Conservation (phyloP, 352 stramenopile genomes). For the Phytophthora brassicae region DNA sequence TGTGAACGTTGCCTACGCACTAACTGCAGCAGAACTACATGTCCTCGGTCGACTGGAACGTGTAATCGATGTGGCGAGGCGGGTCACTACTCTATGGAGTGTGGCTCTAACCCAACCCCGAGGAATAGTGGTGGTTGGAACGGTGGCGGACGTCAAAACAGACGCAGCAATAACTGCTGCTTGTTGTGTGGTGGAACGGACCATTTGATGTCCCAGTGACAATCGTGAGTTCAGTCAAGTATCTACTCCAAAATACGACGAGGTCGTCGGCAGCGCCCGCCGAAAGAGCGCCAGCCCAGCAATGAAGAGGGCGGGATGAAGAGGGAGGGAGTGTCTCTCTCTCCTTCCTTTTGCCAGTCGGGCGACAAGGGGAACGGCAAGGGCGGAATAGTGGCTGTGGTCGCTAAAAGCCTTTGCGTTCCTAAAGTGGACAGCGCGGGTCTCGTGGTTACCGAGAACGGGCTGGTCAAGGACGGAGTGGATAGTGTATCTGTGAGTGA, state of each 20-base stretch:
- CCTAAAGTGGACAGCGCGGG: neutral
- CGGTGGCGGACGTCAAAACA: neutral
- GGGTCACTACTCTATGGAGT: neutral
- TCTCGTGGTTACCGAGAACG: neutral
- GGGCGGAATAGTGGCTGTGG: neutral
- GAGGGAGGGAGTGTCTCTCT: conserved; percentile 1
- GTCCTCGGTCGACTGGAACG: neutral
- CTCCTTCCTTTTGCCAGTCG: conserved; percentile 6
- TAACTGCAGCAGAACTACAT: neutral
- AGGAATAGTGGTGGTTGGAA: too few relatives aligned
- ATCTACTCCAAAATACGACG: neutral
- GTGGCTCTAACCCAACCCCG: neutral
- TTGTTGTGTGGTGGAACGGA: neutral
- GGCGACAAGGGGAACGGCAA: neutral
- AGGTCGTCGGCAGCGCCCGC: too few relatives aligned
- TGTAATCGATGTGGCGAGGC: neutral
- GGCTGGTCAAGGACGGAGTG: neutral
- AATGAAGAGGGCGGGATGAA: conserved; percentile 11
- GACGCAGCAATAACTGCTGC: neutral
- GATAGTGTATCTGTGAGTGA: too few relatives aligned
- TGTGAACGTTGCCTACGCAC: neutral
- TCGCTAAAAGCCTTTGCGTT: too few relatives aligned
- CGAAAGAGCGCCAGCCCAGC: neutral
- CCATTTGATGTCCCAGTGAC: neutral
- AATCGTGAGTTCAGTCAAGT: neutral